phyloP scores from a whole-genome alignment of 2,329 filamentous ascomycete species.

The Fusarium sp. region DNA sequence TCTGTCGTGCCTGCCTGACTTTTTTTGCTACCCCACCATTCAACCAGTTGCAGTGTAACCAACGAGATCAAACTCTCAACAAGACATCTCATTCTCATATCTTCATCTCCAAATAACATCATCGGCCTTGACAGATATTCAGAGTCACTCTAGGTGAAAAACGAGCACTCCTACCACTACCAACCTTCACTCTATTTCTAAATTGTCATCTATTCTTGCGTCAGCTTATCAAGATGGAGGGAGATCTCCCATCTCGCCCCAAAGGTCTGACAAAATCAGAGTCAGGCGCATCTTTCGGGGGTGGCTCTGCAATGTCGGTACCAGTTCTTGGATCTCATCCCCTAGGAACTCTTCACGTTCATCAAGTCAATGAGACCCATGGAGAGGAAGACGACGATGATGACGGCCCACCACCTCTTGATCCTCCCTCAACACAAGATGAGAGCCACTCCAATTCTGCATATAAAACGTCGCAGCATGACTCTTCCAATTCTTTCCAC shows the following conservation, averaged over 20 bases:
- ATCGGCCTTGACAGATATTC: neutral
- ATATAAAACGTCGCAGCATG: slow-evolving; percentile 1
- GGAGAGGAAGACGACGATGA: slow-evolving; percentile 43
- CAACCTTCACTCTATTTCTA: neutral
- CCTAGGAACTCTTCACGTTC: slow-evolving; percentile 57
- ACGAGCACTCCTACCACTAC: too few species aligned
- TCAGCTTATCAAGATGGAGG: slow-evolving; percentile 40
- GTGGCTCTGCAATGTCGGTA: slow-evolving; percentile 52
- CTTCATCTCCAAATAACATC: neutral
- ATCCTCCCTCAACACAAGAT: slow-evolving; percentile 28
- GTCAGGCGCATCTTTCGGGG: slow-evolving; percentile 46
- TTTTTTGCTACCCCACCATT: slow-evolving; percentile 27
- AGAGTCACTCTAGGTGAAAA: too few species aligned
- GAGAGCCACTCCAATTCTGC: neutral
- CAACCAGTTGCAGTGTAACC: neutral
- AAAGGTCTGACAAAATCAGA: slow-evolving; percentile 52
- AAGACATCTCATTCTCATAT: slow-evolving; percentile 6
- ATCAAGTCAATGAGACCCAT: slow-evolving; percentile 43
- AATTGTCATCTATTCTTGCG: neutral
- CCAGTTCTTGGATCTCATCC: slow-evolving; percentile 55
- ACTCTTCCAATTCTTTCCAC: slow-evolving; percentile 8
- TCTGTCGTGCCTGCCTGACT: neutral
- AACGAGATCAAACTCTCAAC: slow-evolving; percentile 12
- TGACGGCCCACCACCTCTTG: slow-evolving; percentile 49
- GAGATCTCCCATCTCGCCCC: slow-evolving; percentile 34